Evolutionary conservation across 495 filamentous ascomycete species (phyloP).

Genomic region (Xylaria acuta): DNA sequence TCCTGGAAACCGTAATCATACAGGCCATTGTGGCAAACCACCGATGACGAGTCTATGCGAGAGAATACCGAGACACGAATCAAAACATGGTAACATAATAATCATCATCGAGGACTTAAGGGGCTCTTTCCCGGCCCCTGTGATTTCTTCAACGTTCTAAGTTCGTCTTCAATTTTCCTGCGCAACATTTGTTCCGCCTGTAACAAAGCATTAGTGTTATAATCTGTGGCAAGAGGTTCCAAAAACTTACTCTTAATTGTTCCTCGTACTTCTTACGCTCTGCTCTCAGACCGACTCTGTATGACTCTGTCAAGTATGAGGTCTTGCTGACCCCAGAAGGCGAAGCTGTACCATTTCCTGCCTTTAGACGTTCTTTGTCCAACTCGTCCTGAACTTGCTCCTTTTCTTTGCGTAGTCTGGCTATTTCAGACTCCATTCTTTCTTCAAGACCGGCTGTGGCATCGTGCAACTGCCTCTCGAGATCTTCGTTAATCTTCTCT

Average conservation of each 20-base stretch:
- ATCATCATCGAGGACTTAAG: constrained; percentile 34
- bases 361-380: constrained; percentile 51
- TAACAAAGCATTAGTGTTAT: constrained; percentile 28
- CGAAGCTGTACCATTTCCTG: constrained; percentile 28
- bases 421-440: constrained; percentile 45
- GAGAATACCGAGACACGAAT: constrained; percentile 23
- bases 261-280: constrained; percentile 60
- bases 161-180: constrained; percentile 55
- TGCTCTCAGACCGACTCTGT: constrained; percentile 49
- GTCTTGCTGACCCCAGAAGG: constrained; percentile 36
- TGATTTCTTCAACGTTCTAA: constrained; percentile 44
- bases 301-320: constrained; percentile 42
- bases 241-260: constrained; percentile 52
- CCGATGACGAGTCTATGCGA: constrained; percentile 30
- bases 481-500: constrained; percentile 38
- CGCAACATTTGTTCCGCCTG: constrained; percentile 56
- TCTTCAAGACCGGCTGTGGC: constrained; percentile 37
- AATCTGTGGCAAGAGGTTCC: background rate
- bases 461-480: constrained; percentile 38
- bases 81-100: constrained; percentile 25
- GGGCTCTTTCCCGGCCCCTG: constrained; percentile 48
- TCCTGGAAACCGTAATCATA: constrained; percentile 26
- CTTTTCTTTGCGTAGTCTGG: constrained; percentile 41
- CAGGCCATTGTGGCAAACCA: constrained; percentile 5
- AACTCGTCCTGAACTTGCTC: constrained; percentile 50